Conservation (phyloP, 345 rosid species). For the Streptanthus diversifolius region DNA sequence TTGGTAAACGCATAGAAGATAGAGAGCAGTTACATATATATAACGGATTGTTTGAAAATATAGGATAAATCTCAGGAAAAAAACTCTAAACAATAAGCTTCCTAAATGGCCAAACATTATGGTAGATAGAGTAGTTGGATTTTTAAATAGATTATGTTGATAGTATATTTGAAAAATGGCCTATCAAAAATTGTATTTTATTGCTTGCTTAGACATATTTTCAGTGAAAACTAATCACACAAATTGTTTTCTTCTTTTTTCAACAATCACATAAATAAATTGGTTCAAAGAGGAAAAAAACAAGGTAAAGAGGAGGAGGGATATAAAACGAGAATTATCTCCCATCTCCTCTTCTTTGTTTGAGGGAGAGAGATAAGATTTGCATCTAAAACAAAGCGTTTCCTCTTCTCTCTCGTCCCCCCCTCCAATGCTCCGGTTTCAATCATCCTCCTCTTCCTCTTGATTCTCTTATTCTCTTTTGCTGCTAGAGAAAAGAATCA, state of each 20-base stretch:
- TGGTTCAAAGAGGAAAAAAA: background rate
- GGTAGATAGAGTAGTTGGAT: background rate
- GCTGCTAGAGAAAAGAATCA: constrained; percentile 10
- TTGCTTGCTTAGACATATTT: too few species aligned
- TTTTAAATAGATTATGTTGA: background rate
- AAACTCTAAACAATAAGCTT: background rate
- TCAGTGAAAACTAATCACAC: too few species aligned
- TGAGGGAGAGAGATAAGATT: constrained; percentile 13
- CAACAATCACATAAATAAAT: too few species aligned
- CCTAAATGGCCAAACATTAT: background rate
- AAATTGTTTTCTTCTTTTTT: too few species aligned
- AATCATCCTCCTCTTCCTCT: constrained; percentile 26
- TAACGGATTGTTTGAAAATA: too few species aligned
- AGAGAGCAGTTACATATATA: background rate
- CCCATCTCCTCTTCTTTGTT: background rate
- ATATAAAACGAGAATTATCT: background rate
- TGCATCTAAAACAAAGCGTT: constrained; percentile 2
- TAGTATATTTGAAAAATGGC: too few species aligned
- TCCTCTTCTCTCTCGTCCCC: constrained; percentile 1
- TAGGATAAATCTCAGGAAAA: too few species aligned
- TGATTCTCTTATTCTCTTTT: constrained; percentile 20
- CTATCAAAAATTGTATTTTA: too few species aligned
- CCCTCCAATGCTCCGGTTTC: constrained; percentile 15
- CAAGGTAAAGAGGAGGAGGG: background rate
- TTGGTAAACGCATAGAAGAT: background rate